Evolutionary conservation across 2,329 filamentous ascomycete species (phyloP).

Genomic region (Fusarium sp.): DNA sequence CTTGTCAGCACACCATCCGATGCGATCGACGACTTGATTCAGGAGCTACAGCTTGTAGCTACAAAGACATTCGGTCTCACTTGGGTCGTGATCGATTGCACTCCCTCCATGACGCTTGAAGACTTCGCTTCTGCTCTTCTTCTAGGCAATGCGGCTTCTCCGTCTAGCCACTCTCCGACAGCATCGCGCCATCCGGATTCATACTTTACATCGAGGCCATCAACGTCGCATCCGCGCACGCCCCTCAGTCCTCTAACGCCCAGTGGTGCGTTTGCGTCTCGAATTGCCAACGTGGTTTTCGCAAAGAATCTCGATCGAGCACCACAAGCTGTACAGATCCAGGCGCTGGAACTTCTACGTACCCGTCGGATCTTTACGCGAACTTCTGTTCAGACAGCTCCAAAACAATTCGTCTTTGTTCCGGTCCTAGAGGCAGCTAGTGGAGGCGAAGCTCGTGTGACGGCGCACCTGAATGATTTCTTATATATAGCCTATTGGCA

Average conservation of each 20-base stretch:
- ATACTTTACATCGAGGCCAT: constrained; percentile 44
- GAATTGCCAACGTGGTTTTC: constrained; percentile 84
- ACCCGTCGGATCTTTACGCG: constrained; percentile 81
- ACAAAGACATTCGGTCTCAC: constrained; percentile 77
- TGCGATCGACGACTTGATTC: constrained; percentile 72
- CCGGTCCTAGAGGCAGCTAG: constrained; percentile 68
- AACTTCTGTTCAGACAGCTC: constrained; percentile 76
- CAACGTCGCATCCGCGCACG: constrained; percentile 34
- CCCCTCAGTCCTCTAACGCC: constrained; percentile 45
- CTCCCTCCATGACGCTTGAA: constrained; percentile 77
- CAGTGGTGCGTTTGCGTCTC: constrained; percentile 40
- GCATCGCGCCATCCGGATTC: constrained; percentile 42
- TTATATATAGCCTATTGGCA: constrained; percentile 92
- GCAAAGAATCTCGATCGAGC: constrained; percentile 82
- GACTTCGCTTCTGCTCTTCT: constrained; percentile 81
- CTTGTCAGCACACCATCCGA: constrained; percentile 78
- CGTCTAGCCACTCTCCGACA: constrained; percentile 41
- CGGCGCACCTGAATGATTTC: constrained; percentile 76
- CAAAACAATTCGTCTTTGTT: constrained; percentile 82
- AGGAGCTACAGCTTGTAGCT: constrained; percentile 78
- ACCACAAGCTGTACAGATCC: constrained; percentile 81
- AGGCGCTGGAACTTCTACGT: constrained; percentile 80
- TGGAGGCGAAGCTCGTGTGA: constrained; percentile 60
- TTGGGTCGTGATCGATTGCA: constrained; percentile 77
- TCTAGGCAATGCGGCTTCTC: constrained; percentile 42